Evolutionary conservation across 1,284 basidiomycete genomes (phyloP), one percentile per base, ranked within the genome.

Genomic region (Chiua sp.): DNA sequence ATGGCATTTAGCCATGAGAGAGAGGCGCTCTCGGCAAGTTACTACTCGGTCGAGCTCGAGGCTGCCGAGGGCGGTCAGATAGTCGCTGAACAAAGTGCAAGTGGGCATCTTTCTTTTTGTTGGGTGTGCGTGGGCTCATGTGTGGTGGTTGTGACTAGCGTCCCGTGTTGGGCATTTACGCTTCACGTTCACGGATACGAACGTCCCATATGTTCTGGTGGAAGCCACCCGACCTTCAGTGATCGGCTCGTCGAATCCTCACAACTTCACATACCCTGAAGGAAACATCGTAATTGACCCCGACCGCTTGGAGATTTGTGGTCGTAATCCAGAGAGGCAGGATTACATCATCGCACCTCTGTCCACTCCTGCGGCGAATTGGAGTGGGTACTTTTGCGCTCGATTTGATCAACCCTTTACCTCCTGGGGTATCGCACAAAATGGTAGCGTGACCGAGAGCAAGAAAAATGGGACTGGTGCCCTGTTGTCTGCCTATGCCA

Each of bases 101-200:
- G 91, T 91, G 66, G 55, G 87, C 79, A n/a, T 18, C 28, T n/a
- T 48, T 6, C 46, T n/a, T n/a, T n/a, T 48, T 16, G 20, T 39
- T 32, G 47, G 13, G 37, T 47, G 8, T 4, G 20, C 28, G 13
- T n/a, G 26, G 4, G 30, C 55, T 72, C 35, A 60, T 33, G n/a
- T 37, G 30, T 32, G 30, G 30, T 32, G 22, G 63, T 23, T 53
- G 60, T 55, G 53, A 61, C 30, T 63, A 92, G 90, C 91, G 7
- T 92, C 91, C 7, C 85, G 91, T 20, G 91, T 91, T 20, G 91
- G 89, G 0, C 91, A 93, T 68, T 78, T 94, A 3, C 83, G 87
- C 3, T 92, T 93, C 76, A 88, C 85, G 0, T 92, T 93, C 76
- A 71, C 72, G 7, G 72, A 77, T 20, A 77, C 78, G 4, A 57